Percentiles rank a stretch among this genome's conserved stretches.
These are phyloP conservation scores for Aphanomyces invadans DNA, from an alignment of 352 stramenopile species.

Conservation along the genomic window DNA sequence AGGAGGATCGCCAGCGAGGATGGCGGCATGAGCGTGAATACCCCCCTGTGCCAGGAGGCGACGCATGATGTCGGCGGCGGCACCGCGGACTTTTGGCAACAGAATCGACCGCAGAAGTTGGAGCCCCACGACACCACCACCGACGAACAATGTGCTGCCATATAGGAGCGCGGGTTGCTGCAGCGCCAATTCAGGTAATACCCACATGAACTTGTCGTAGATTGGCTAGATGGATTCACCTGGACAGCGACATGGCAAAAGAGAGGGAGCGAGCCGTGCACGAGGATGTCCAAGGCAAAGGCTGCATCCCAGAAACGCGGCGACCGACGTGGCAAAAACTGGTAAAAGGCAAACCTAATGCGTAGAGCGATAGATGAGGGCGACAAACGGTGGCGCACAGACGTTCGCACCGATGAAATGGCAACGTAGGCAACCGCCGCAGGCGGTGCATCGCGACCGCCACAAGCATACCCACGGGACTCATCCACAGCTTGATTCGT, in stretches of 20 bases:
- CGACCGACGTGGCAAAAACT: slow-evolving; percentile 59
- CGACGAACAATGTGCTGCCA: slow-evolving; percentile 48
- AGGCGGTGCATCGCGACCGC: not conserved
- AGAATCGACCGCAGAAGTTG: slow-evolving; percentile 70
- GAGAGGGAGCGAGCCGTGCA: slow-evolving; percentile 65
- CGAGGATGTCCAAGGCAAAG: slow-evolving; percentile 72
- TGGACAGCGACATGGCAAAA: slow-evolving; percentile 76
- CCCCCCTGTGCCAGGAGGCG: slow-evolving; percentile 52
- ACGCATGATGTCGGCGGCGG: slow-evolving; percentile 69
- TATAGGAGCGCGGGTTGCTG: slow-evolving; percentile 61
- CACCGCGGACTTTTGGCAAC: slow-evolving; percentile 49
- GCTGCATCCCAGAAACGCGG: slow-evolving; percentile 72
- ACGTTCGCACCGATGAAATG: not conserved
- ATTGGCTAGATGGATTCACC: slow-evolving; percentile 30
- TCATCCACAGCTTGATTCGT: slow-evolving; percentile 77
- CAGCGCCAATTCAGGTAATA: slow-evolving; percentile 35
- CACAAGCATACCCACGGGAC: slow-evolving; percentile 38
- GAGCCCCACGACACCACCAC: slow-evolving; percentile 45
- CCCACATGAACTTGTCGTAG: not conserved
- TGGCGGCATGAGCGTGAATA: slow-evolving; percentile 32
- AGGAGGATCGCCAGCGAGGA: not conserved
- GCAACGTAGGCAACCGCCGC: not conserved
- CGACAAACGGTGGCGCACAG: not conserved
- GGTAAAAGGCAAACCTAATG: slow-evolving; percentile 29
- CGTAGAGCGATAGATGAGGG: not conserved